Conservation (phyloP, 345 rosid species). For the Cardamine chenopodiifolia region DNA sequence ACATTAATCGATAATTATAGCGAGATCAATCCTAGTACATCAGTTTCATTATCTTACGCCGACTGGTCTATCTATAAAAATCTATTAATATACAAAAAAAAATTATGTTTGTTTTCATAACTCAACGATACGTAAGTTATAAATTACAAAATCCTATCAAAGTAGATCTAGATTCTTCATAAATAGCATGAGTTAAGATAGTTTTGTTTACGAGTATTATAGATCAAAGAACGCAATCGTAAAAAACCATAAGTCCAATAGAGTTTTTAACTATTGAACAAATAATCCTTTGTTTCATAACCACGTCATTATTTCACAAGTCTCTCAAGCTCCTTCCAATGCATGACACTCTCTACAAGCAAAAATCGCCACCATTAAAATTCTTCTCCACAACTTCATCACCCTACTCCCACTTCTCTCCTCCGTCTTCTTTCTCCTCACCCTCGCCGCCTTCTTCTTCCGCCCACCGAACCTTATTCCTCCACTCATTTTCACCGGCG, state of each 20-base stretch:
- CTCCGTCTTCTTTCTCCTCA: conserved; percentile 27
- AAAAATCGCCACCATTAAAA: conserved; percentile 57
- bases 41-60: neutral
- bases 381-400: conserved; percentile 52
- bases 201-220: neutral
- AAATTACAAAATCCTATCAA: neutral
- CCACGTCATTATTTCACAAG: conserved; percentile 21
- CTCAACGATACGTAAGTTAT: neutral
- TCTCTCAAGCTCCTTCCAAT: conserved; percentile 51
- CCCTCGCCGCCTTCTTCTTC: conserved; percentile 23
- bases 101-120: neutral
- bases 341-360: conserved; percentile 82
- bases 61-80: too few relatives aligned
- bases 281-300: neutral
- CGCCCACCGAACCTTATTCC: conserved; percentile 41
- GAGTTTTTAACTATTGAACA: neutral
- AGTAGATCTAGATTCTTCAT: neutral
- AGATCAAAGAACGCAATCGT: conserved; percentile 5
- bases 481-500: conserved; percentile 46
- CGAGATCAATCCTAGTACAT: neutral
- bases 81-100: neutral
- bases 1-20: neutral
- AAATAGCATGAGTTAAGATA: neutral
- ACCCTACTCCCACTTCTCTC: conserved; percentile 26
- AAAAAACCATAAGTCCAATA: neutral